Conservation (phyloP, 2,329 filamentous ascomycete genomes). For the Furcasterigmium sp. region DNA sequence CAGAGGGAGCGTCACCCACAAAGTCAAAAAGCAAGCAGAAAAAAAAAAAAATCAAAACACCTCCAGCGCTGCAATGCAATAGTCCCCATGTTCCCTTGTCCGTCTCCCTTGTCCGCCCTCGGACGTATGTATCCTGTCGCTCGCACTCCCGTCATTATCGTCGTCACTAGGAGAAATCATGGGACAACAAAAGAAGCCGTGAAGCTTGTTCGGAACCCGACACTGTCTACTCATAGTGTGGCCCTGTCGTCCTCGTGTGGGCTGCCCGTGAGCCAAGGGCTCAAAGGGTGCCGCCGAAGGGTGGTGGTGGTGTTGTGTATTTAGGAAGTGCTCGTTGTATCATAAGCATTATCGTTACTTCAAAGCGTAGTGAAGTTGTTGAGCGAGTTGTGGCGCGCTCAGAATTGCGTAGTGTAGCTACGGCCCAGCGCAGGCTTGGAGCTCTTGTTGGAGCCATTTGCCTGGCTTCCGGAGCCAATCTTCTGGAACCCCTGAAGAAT, state of each 20-base stretch:
- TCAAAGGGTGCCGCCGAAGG: no score
- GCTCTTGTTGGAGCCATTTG: conserved; percentile 22
- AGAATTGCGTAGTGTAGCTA: conserved; percentile 31
- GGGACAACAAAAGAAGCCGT: conserved; percentile 2
- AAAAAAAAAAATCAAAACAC: background rate
- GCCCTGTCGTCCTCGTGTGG: background rate
- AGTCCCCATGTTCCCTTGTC: background rate
- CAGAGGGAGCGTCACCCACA: no score
- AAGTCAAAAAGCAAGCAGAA: background rate
- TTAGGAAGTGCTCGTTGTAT: conserved; percentile 12
- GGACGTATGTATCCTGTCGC: background rate
- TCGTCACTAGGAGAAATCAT: conserved; percentile 2
- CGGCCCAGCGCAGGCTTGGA: conserved; percentile 28
- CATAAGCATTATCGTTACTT: conserved; percentile 11
- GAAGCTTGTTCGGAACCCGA: conserved; percentile 1
- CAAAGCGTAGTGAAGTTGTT: conserved; percentile 7
- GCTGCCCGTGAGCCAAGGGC: no score
- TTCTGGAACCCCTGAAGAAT: conserved; percentile 72
- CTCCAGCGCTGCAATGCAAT: background rate
- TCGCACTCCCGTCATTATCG: conserved; percentile 2
- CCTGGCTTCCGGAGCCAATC: conserved; percentile 51
- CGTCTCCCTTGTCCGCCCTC: background rate
- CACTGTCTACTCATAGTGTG: conserved; percentile 2
- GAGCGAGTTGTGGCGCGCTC: conserved; percentile 10
- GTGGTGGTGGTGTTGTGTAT: background rate